phyloP scores from a whole-genome alignment of 495 filamentous ascomycete species.

The Lasiosphaeria miniovina region DNA sequence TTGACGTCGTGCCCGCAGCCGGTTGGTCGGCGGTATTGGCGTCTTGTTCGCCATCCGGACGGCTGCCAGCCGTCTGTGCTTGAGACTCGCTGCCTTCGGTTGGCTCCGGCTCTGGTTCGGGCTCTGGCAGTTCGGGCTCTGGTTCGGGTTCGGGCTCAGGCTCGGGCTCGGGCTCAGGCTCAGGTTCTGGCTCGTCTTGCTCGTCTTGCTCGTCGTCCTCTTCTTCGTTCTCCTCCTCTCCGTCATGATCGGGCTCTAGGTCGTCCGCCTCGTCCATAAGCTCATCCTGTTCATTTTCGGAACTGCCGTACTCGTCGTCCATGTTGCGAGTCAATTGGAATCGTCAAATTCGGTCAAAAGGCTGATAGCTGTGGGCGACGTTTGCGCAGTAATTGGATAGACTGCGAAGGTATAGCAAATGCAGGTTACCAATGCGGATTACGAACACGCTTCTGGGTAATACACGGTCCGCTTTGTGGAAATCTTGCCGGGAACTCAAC shows the following conservation, averaged over 20 bases:
- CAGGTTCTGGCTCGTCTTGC: constrained; percentile 55
- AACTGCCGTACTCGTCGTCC: too few relatives aligned
- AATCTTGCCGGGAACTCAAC: too few relatives aligned
- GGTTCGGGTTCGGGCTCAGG: constrained; percentile 28
- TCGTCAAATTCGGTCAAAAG: too few relatives aligned
- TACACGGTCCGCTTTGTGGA: too few relatives aligned
- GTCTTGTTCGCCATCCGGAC: constrained; percentile 21
- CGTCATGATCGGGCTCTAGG: constrained; percentile 43
- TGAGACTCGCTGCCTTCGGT: constrained; percentile 33
- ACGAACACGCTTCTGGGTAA: too few relatives aligned
- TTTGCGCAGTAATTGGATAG: too few relatives aligned
- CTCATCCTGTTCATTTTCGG: background rate
- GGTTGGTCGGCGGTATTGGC: constrained; percentile 3
- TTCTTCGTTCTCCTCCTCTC: constrained; percentile 54
- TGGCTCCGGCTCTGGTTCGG: constrained; percentile 28
- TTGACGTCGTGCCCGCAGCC: constrained; percentile 44
- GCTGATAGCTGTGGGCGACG: too few relatives aligned
- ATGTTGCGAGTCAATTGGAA: too few relatives aligned
- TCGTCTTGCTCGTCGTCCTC: constrained; percentile 44
- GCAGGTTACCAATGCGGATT: too few relatives aligned
- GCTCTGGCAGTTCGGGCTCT: constrained; percentile 10
- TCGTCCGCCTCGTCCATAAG: background rate
- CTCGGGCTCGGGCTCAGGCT: constrained; percentile 31
- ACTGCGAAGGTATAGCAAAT: too few relatives aligned
- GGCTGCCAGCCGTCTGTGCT: constrained; percentile 50